phyloP scores from a whole-genome alignment of 352 stramenopile genomes.

The Pythium angustatum region DNA sequence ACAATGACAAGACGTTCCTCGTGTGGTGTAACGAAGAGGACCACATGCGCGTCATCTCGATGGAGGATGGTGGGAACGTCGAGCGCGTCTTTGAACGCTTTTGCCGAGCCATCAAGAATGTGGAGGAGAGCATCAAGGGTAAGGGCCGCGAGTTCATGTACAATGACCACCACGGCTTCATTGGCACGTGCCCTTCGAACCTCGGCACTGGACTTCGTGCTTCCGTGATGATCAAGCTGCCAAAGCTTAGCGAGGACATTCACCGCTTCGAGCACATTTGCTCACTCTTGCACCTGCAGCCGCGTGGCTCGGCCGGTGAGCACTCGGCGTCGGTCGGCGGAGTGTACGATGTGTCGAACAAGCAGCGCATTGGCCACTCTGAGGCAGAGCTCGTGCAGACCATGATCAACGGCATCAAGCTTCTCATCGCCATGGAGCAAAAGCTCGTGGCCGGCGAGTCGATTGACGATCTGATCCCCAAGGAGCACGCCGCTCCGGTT shows the following conservation, averaged over 20 bases:
- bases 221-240: slow-evolving; percentile 85
- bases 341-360: slow-evolving; percentile 89
- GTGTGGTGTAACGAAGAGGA: slow-evolving; percentile 91
- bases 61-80: slow-evolving; percentile 91
- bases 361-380: slow-evolving; percentile 86
- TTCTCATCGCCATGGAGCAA: slow-evolving; percentile 89
- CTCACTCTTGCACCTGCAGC: slow-evolving; percentile 59
- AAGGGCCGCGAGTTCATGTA: slow-evolving; percentile 86
- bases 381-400: slow-evolving; percentile 89
- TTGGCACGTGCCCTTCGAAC: slow-evolving; percentile 88
- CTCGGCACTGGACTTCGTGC: slow-evolving; percentile 85
- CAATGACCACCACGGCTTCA: slow-evolving; percentile 88
- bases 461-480: slow-evolving; percentile 73
- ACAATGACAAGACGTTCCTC: slow-evolving; percentile 90
- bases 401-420: slow-evolving; percentile 86
- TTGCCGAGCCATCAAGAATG: slow-evolving; percentile 72
- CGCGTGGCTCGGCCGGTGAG: slow-evolving; percentile 81
- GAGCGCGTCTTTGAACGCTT: slow-evolving; percentile 89
- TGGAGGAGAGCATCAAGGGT: slow-evolving; percentile 76
- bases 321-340: slow-evolving; percentile 81
- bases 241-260: slow-evolving; percentile 44
- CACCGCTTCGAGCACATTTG: slow-evolving; percentile 61
- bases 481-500: slow-evolving; percentile 45
- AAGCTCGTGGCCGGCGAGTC: slow-evolving; percentile 67
- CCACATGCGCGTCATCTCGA: slow-evolving; percentile 90